Conservation (phyloP, 331 rosid species). For the Malus hybrid region DNA sequence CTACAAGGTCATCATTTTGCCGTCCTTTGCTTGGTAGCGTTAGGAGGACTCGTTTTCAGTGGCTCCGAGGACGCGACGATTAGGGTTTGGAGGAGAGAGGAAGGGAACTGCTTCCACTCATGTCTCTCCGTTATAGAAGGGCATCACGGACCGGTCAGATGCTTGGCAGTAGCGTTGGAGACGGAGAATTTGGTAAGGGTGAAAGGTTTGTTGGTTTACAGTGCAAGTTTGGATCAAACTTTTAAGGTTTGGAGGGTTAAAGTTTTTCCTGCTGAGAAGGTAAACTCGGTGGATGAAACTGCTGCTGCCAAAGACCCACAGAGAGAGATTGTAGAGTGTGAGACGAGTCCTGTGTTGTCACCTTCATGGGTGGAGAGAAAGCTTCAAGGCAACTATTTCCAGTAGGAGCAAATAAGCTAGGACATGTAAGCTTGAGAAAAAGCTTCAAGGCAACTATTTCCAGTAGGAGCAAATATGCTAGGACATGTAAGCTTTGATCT, state of each 20-base stretch:
- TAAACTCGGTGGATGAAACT: conserved; percentile 17
- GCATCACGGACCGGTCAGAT: conserved; percentile 41
- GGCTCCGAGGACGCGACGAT: conserved; percentile 41
- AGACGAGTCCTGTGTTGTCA: conserved; percentile 32
- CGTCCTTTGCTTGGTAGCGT: conserved; percentile 28
- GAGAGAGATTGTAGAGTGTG: conserved; percentile 30
- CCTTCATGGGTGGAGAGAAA: conserved; percentile 48
- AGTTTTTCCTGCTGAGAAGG: conserved; percentile 31
- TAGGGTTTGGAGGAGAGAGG: conserved; percentile 40
- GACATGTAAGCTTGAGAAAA: conserved; percentile 23
- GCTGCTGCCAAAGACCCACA: conserved; percentile 15
- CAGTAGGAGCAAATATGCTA: not conserved
- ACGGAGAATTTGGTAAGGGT: conserved; percentile 20
- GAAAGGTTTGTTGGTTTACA: conserved; percentile 32
- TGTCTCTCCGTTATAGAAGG: conserved; percentile 38
- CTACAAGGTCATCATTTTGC: conserved; percentile 48
- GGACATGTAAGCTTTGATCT: conserved; percentile 6
- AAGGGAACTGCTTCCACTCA: conserved; percentile 38
- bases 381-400: conserved; percentile 31
- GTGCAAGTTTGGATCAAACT: conserved; percentile 44
- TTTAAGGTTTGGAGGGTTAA: conserved; percentile 44
- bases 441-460: conserved; percentile 32
- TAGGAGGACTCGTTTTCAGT: conserved; percentile 29
- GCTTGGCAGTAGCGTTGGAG: conserved; percentile 35
- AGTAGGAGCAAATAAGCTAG: not conserved